phyloP scores from a whole-genome alignment of 169 alveolate genomes.

The Haemoproteus tartakovskyi region DNA sequence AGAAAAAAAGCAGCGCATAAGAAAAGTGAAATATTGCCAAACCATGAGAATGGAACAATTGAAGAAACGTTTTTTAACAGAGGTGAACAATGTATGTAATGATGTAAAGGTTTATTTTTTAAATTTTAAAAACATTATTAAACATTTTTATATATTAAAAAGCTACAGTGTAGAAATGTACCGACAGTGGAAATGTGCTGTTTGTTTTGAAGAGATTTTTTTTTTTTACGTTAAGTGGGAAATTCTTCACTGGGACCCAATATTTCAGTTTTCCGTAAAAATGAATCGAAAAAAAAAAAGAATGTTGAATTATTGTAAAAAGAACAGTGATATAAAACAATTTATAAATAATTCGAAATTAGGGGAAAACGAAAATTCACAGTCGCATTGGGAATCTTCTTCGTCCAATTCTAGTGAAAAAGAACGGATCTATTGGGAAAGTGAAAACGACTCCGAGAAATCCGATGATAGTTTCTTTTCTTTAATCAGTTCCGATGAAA shows the following conservation, averaged over 20 bases:
- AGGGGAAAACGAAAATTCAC: background rate
- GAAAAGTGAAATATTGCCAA: constrained; percentile 30
- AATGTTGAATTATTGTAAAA: background rate
- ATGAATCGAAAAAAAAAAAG: background rate
- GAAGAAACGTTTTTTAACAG: constrained; percentile 10
- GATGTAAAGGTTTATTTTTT: constrained; percentile 23
- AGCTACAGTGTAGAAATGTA: constrained; percentile 28
- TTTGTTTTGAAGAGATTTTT: constrained; percentile 12
- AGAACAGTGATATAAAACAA: background rate
- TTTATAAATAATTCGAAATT: too few species aligned
- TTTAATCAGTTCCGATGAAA: too few species aligned
- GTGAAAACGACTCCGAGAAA: background rate
- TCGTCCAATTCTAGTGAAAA: too few species aligned
- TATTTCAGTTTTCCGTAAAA: constrained; percentile 18
- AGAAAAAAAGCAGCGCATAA: constrained; percentile 4
- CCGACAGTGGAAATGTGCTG: background rate
- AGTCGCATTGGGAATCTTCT: too few species aligned
- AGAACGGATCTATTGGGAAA: too few species aligned
- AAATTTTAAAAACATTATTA: constrained; percentile 52
- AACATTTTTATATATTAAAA: constrained; percentile 37
- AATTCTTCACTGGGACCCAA: constrained; percentile 57
- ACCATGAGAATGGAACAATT: constrained; percentile 19
- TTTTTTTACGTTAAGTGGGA: constrained; percentile 52
- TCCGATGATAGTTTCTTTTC: too few species aligned
- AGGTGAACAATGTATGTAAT: constrained; percentile 5